Conservation (phyloP, 225 moss, liverwort and hornwort genomes). For the Climacium dendroides region DNA sequence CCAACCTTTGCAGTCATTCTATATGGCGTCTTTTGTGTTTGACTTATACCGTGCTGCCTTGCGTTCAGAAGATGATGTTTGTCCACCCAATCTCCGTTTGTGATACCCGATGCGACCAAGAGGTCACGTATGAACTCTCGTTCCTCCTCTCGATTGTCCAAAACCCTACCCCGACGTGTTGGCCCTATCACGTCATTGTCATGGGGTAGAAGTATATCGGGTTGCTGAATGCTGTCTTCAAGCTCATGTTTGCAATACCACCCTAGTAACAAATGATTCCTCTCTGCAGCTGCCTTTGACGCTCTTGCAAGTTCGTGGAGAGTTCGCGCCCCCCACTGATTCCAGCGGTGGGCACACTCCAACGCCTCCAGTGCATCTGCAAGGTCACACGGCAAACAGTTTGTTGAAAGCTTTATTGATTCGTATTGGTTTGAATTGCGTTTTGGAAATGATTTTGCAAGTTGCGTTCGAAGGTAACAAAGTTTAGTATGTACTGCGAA, state of each 20-base stretch:
- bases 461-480: not conserved
- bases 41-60: conserved; percentile 11
- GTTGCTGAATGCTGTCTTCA: not conserved
- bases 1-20: not conserved
- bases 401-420: not conserved
- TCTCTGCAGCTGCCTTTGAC: conserved; percentile 10
- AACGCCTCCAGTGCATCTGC: conserved; percentile 20
- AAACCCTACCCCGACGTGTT: conserved; percentile 4
- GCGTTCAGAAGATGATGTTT: not conserved
- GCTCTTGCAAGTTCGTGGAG: conserved; percentile 15
- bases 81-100: conserved; percentile 21
- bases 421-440: not conserved
- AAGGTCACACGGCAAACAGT: not conserved
- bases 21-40: conserved; percentile 14
- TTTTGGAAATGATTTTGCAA: not conserved
- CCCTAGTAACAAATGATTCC: not conserved
- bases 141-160: conserved; percentile 50
- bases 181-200: conserved; percentile 16
- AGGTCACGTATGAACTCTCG: conserved; percentile 58
- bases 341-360: conserved; percentile 23
- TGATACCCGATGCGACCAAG: conserved; percentile 47
- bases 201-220: conserved; percentile 14
- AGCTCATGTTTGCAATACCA: not conserved
- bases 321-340: conserved; percentile 15
- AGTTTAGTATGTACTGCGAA: not conserved